These are phyloP conservation scores for Agaricus blazei DNA, from an alignment of 768 basidiomycete genomes.

Conservation along the genomic window DNA sequence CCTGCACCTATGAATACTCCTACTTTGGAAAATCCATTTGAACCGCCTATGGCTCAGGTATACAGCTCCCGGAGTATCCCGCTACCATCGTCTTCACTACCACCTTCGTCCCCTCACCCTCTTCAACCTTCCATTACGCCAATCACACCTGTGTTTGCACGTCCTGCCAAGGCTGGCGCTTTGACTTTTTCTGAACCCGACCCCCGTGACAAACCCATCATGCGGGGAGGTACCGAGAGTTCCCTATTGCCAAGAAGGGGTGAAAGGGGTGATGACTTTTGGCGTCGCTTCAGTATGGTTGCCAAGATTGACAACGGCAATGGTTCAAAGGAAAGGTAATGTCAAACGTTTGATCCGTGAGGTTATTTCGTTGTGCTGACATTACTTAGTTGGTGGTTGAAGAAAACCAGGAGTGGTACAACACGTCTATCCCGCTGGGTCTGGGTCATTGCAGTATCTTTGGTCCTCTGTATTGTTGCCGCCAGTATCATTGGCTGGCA, in stretches of 20 bases:
- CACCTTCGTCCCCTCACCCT: constrained; percentile 55
- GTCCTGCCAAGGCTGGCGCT: constrained; percentile 33
- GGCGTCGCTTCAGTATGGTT: constrained; percentile 83
- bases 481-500: constrained; percentile 60
- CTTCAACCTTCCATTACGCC: constrained; percentile 74
- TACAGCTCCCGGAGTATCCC: neutral
- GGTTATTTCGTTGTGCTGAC: neutral
- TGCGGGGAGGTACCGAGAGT: constrained; percentile 67
- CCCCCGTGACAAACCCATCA: constrained; percentile 39
- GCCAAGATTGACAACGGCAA: constrained; percentile 57
- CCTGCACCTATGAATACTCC: constrained; percentile 14
- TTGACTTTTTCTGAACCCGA: constrained; percentile 41
- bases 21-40: constrained; percentile 23
- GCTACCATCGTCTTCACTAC: constrained; percentile 17
- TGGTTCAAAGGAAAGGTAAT: constrained; percentile 39
- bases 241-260: constrained; percentile 62
- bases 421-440: constrained; percentile 61
- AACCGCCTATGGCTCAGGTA: constrained; percentile 13
- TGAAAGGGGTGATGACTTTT: constrained; percentile 78
- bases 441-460: constrained; percentile 58
- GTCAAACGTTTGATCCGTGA: neutral
- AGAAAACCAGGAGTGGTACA: constrained; percentile 51
- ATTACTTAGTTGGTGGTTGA: constrained; percentile 55
- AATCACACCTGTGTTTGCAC: constrained; percentile 72
- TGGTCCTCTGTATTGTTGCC: constrained; percentile 49